phyloP scores from a whole-genome alignment of 768 basidiomycete species.

The Leccinum uliginosum region DNA sequence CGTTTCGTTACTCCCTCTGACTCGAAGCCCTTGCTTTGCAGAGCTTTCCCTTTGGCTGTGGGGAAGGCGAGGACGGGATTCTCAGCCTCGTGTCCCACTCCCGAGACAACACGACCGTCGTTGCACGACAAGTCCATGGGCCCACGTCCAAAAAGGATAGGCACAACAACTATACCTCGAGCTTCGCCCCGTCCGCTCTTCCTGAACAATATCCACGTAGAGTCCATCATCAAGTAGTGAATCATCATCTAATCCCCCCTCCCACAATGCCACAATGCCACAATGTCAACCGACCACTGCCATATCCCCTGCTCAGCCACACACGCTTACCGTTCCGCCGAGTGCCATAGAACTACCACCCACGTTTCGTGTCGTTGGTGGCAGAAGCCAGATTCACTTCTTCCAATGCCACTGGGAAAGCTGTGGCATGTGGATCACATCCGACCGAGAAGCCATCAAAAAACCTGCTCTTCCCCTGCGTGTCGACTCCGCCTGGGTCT shows the following conservation, averaged over 20 bases:
- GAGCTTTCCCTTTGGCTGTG: conserved; percentile 83
- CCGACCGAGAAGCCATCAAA: conserved; percentile 10
- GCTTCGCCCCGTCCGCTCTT: not conserved
- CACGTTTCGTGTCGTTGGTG: not conserved
- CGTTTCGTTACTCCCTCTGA: not conserved
- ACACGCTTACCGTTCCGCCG: conserved; percentile 4
- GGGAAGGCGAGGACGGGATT: conserved; percentile 65
- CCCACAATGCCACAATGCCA: conserved; percentile 28
- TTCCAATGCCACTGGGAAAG: conserved; percentile 16
- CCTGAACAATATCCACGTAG: not conserved
- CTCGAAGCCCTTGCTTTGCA: conserved; percentile 28
- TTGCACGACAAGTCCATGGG: conserved; percentile 84
- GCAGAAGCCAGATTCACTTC: not conserved
- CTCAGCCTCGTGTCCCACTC: conserved; percentile 86
- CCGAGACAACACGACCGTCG: conserved; percentile 72
- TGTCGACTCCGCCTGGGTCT: conserved; percentile 82
- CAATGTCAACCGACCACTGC: not conserved
- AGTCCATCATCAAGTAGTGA: not conserved
- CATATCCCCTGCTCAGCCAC: not conserved
- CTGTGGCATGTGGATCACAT: conserved; percentile 20
- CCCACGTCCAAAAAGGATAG: conserved; percentile 89
- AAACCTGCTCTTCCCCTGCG: conserved; percentile 78
- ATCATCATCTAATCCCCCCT: not conserved
- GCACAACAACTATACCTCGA: conserved; percentile 59
- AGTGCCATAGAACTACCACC: conserved; percentile 7